These are phyloP conservation scores for Monascus ruber DNA, from an alignment of 2,329 filamentous ascomycete species.

Conservation along the genomic window DNA sequence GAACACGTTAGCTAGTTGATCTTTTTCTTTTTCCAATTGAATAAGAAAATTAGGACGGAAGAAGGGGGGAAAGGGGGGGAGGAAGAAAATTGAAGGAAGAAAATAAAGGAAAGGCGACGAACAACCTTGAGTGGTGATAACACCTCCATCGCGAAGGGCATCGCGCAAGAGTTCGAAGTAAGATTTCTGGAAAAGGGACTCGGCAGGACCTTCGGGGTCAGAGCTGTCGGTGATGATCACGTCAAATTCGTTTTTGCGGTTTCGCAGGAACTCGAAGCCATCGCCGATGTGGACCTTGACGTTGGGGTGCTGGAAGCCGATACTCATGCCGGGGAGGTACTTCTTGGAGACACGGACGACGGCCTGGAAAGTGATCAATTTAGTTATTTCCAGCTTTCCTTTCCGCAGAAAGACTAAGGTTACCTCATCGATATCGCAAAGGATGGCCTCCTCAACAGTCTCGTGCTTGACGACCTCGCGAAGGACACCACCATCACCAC, in stretches of 20 bases:
- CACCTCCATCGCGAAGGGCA: slow-evolving; percentile 86
- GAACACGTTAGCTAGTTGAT: slow-evolving; percentile 8
- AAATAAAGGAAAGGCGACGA: slow-evolving; percentile 59
- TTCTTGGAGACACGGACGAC: slow-evolving; percentile 98
- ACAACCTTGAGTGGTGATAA: slow-evolving; percentile 99
- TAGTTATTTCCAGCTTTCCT: background rate
- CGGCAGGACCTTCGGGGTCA: slow-evolving; percentile 91
- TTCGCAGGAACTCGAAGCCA: slow-evolving; percentile 95
- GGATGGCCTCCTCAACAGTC: slow-evolving; percentile 84
- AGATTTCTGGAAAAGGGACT: slow-evolving; percentile 94
- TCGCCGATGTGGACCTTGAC: slow-evolving; percentile 88
- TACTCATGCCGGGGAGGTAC: slow-evolving; percentile 88
- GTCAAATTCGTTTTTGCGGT: slow-evolving; percentile 95
- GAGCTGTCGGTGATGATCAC: slow-evolving; percentile 99
- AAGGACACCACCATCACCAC: slow-evolving; percentile 92
- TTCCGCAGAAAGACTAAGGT: slow-evolving; percentile 1
- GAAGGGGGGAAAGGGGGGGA: slow-evolving; percentile 2
- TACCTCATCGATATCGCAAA: slow-evolving; percentile 97
- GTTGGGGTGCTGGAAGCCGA: slow-evolving; percentile 88
- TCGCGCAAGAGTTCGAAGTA: slow-evolving; percentile 92
- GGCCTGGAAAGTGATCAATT: too few relatives aligned
- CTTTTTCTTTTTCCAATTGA: slow-evolving; percentile 3
- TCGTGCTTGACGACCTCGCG: slow-evolving; percentile 99
- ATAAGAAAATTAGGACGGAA: slow-evolving; percentile 8
- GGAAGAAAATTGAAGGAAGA: slow-evolving; percentile 9